These are phyloP conservation scores for Syncephalastrum monosporum DNA, from an alignment of 371 early-diverging fungal species.

Conservation along the genomic window DNA sequence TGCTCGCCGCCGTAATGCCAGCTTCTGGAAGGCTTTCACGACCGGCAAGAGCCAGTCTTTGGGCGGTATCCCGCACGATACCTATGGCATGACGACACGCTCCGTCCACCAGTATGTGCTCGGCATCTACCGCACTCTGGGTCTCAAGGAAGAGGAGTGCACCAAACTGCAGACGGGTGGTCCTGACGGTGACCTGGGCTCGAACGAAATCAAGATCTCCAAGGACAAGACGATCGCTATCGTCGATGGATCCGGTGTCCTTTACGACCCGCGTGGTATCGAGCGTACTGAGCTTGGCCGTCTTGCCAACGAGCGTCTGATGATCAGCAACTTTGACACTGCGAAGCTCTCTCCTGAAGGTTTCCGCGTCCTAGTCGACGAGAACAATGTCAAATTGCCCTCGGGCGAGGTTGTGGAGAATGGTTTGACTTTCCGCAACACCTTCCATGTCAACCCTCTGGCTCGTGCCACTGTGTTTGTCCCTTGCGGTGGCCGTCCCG, in stretches of 20 bases:
- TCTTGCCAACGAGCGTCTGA: constrained; percentile 79
- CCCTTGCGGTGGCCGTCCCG: constrained; percentile 98
- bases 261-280: constrained; percentile 91
- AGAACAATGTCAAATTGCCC: constrained; percentile 84
- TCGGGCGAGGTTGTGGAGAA: constrained; percentile 85
- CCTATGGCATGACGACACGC: constrained; percentile 97
- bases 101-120: constrained; percentile 98
- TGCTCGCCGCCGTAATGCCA: constrained; percentile 86
- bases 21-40: constrained; percentile 99
- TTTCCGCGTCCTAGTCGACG: constrained; percentile 94
- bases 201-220: constrained; percentile 98
- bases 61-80: constrained; percentile 98
- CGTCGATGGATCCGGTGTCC: constrained; percentile 96
- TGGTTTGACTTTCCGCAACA: constrained; percentile 93
- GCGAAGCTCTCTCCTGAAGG: constrained; percentile 78
- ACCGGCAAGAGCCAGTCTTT: constrained; percentile 95
- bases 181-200: constrained; percentile 97
- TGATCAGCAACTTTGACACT: constrained; percentile 88
- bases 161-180: constrained; percentile 97
- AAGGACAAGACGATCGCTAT: constrained; percentile 93
- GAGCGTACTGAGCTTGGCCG: constrained; percentile 82
- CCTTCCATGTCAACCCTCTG: constrained; percentile 87
- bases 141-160: constrained; percentile 73
- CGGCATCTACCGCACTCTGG: constrained; percentile 91
- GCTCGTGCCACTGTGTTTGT: constrained; percentile 92